Conservation (phyloP, 2,329 filamentous ascomycete genomes). For the Onygena corvina region DNA sequence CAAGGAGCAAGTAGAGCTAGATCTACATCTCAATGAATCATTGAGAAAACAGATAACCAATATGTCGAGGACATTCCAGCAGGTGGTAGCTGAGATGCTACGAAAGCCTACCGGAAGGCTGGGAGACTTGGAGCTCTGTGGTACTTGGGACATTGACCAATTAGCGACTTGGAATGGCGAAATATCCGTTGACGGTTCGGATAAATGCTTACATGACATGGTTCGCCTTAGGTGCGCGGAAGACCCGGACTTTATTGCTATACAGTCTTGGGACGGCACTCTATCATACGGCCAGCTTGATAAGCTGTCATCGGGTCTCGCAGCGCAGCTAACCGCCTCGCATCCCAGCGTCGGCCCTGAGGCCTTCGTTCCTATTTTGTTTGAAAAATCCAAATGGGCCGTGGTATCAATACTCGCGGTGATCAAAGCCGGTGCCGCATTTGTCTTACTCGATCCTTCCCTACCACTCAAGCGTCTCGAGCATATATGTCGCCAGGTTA, state of each 20-base stretch:
- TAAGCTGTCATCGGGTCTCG: constrained; percentile 15
- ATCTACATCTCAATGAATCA: background rate
- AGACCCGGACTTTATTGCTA: constrained; percentile 9
- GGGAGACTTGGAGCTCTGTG: background rate
- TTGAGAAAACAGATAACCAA: background rate
- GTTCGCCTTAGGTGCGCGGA: background rate
- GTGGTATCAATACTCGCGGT: constrained; percentile 21
- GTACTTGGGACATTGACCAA: background rate
- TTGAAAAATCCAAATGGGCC: constrained; percentile 24
- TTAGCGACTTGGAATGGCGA: background rate
- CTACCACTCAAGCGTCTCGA: constrained; percentile 25
- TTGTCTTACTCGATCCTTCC: constrained; percentile 21
- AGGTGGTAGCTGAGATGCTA: constrained; percentile 6
- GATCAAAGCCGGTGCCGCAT: constrained; percentile 21
- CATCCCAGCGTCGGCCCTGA: constrained; percentile 19
- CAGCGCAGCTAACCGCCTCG: constrained; percentile 16
- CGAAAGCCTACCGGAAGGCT: constrained; percentile 2
- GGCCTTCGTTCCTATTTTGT: constrained; percentile 19
- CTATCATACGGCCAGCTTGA: constrained; percentile 14
- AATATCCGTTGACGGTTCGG: background rate
- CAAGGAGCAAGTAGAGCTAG: background rate
- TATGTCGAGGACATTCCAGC: constrained; percentile 4
- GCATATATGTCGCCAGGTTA: constrained; percentile 8
- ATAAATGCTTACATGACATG: background rate
- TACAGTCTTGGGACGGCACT: constrained; percentile 18